These are phyloP conservation scores for Eucalyptus cloeziana DNA, from an alignment of 345 rosid species.

Conservation along the genomic window DNA sequence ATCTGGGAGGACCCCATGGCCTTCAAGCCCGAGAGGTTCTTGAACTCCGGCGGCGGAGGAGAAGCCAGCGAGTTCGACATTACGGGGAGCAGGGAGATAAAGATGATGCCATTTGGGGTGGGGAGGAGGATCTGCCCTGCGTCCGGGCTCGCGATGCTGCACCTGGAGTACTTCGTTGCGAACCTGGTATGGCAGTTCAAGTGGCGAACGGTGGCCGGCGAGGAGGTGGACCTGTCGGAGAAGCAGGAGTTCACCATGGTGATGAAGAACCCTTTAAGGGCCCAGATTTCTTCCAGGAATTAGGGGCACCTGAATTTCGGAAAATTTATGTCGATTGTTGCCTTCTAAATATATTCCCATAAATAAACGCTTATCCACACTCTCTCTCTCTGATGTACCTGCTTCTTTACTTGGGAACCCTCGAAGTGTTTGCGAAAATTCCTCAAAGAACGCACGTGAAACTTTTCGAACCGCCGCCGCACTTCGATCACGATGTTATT, in stretches of 20 bases:
- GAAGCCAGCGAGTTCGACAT: background rate
- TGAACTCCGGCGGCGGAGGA: background rate
- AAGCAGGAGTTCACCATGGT: background rate
- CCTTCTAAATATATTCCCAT: background rate
- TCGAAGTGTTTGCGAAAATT: background rate
- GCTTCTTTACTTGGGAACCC: background rate
- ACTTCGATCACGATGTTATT: background rate
- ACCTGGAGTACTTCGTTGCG: constrained; percentile 1
- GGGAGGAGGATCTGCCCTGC: constrained; percentile 2
- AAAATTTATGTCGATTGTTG: background rate
- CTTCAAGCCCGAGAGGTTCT: constrained; percentile 2
- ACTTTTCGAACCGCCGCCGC: background rate
- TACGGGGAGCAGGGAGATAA: constrained; percentile 1
- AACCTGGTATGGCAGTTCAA: background rate
- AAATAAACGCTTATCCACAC: too few relatives aligned
- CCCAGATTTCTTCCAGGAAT: background rate
- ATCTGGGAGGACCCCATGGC: constrained; percentile 4
- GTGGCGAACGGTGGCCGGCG: background rate
- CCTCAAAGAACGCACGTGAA: background rate
- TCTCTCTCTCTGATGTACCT: background rate
- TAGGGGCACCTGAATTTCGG: background rate
- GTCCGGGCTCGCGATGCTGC: background rate
- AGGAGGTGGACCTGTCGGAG: background rate
- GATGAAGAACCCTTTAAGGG: constrained; percentile 3
- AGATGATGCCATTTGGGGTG: constrained; percentile 5